Percentiles rank a stretch among this genome's conserved stretches.
phyloP scores from a whole-genome alignment of 352 stramenopile species.

The Sclerospora graminicola region DNA sequence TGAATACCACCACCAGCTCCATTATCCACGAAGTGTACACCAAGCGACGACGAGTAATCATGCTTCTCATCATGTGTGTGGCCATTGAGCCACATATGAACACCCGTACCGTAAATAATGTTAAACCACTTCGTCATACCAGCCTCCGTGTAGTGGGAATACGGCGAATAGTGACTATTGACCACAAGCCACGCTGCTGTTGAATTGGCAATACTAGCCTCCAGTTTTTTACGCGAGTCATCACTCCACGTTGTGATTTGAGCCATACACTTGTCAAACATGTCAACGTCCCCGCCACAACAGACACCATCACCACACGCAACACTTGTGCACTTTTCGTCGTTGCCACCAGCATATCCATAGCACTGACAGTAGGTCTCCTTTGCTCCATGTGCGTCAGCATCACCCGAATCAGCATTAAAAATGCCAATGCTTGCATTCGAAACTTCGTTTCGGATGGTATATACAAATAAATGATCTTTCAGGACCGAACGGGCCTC shows the following conservation, averaged over 20 bases:
- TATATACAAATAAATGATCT: slow-evolving; percentile 52
- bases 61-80: slow-evolving; percentile 16
- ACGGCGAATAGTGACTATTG: too few relatives aligned
- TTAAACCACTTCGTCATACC: slow-evolving; percentile 18
- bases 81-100: slow-evolving; percentile 8
- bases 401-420: too few relatives aligned
- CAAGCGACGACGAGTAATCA: slow-evolving; percentile 8
- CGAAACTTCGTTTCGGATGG: slow-evolving; percentile 24
- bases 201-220: slow-evolving; percentile 33
- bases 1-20: slow-evolving; percentile 11
- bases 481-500: slow-evolving; percentile 45
- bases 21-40: slow-evolving; percentile 13
- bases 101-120: slow-evolving; percentile 1
- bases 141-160: slow-evolving; percentile 9
- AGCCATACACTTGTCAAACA: slow-evolving; percentile 44
- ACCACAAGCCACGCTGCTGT: slow-evolving; percentile 59
- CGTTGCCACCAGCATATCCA: too few relatives aligned
- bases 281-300: slow-evolving; percentile 33
- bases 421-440: slow-evolving; percentile 48
- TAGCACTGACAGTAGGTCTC: too few relatives aligned
- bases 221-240: too few relatives aligned
- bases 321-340: slow-evolving; percentile 29
- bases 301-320: slow-evolving; percentile 40
- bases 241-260: slow-evolving; percentile 54
- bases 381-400: too few relatives aligned